A percentile compares a stretch with the other conserved stretches of the same genome.
Evolutionary conservation across 2,329 filamentous ascomycete genomes (phyloP).

Genomic region (Trichoderma gracile): DNA sequence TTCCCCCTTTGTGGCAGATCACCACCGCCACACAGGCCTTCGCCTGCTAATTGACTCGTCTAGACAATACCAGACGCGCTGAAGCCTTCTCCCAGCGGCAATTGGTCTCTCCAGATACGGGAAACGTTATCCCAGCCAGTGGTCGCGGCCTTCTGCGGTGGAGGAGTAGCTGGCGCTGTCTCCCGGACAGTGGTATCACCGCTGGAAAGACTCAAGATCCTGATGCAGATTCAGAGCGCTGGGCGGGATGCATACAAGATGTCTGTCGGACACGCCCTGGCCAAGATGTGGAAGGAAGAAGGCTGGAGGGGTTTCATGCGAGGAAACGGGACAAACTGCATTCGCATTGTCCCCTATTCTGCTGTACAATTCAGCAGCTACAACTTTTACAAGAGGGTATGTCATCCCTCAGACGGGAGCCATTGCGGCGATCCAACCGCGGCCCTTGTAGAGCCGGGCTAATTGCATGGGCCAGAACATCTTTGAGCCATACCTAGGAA

Average conservation of each 20-base stretch:
- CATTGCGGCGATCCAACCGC: background rate
- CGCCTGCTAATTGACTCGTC: constrained; percentile 23
- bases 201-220: constrained; percentile 91
- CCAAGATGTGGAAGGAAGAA: constrained; percentile 96
- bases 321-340: constrained; percentile 97
- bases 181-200: constrained; percentile 96
- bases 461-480: constrained; percentile 53
- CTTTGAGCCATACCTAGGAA: constrained; percentile 74
- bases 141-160: constrained; percentile 87
- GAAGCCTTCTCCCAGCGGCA: constrained; percentile 32
- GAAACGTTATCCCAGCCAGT: constrained; percentile 75
- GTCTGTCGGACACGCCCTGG: constrained; percentile 82
- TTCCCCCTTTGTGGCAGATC: background rate
- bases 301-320: constrained; percentile 97
- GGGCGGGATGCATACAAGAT: constrained; percentile 92
- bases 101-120: constrained; percentile 40
- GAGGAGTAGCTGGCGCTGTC: constrained; percentile 93
- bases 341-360: constrained; percentile 96
- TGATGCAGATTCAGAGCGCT: constrained; percentile 93
- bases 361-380: constrained; percentile 98
- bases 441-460: background rate
- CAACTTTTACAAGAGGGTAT: constrained; percentile 91
- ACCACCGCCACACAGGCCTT: background rate
- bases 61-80: constrained; percentile 35
- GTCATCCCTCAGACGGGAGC: background rate